Evolutionary conservation across 2,329 filamentous ascomycete genomes (phyloP).

Genomic region (Phialophora verrucosa): DNA sequence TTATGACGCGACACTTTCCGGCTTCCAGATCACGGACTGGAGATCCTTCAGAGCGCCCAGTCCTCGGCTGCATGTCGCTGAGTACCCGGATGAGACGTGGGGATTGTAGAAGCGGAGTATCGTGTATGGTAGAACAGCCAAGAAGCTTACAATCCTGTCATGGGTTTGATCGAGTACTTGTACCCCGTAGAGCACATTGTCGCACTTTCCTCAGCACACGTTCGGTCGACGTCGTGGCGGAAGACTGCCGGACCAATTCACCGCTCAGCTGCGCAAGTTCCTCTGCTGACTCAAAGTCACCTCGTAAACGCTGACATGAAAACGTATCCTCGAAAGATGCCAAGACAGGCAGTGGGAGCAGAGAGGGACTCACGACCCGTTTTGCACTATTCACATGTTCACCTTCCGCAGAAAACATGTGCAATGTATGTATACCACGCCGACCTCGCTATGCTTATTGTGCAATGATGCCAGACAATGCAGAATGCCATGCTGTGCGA

Average conservation of each 20-base stretch:
- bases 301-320: background rate
- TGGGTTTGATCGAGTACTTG: no score
- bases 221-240: background rate
- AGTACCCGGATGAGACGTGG: background rate
- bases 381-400: background rate
- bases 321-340: background rate
- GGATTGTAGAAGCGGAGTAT: background rate
- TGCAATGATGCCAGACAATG: background rate
- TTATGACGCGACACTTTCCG: background rate
- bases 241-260: background rate
- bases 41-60: background rate
- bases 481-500: background rate
- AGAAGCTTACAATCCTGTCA: no score
- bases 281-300: background rate
- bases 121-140: background rate
- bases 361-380: background rate
- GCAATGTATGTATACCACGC: background rate
- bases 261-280: background rate
- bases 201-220: background rate
- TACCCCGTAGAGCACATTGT: no score
- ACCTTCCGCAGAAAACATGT: background rate
- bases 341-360: background rate
- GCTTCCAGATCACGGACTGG: background rate
- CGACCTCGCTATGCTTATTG: background rate
- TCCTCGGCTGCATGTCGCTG: background rate